Evolutionary conservation across 2,329 filamentous ascomycete species (phyloP), one percentile per base, ranked within the genome.

Genomic region (Eutypa lata): DNA sequence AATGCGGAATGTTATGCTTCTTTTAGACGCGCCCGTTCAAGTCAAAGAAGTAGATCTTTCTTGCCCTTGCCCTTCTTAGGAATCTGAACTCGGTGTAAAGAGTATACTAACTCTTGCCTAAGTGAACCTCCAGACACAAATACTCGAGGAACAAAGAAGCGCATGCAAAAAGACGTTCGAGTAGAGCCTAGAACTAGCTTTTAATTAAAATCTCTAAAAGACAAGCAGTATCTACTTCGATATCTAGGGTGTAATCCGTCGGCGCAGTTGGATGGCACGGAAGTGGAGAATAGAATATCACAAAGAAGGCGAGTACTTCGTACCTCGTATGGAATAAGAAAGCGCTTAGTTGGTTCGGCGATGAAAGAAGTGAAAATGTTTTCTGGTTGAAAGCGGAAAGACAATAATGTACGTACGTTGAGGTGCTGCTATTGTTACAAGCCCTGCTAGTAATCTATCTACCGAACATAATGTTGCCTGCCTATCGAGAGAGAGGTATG

Each of bases 21-120:
- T 45, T 28, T 45, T 28, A 24, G 13, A 13, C 13, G 2, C 26
- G 28, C 33, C 28, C 18, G 26, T 16, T 48, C 10, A 48, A 35
- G 46, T 48, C 46, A 37, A 48, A 48, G 28, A 48, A 48, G 46
- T 19, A 33, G 26, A n/a, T 37, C 33, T 35, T 14, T 33, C 21
- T 24, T 48, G 28, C 10, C 10, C 42, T 26, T 24, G 21, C 22
- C 22, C 38, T 3, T 42, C 13, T 21, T 42, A 22, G 18, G 26
- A 31, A 31, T 31, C n/a, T n/a, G 38, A 42, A 42, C n/a, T 21
- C 42, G 42, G 14, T 26, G 13, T 45, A 45, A 18, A 40, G 38
- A 31, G 26, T 31, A 31, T 31, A 10, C 21, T 21, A 28, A 14
- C 16, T 13, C 42, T 26, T n/a, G 11, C 22, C 22, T n/a, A 24